Conservation (phyloP, 1,284 basidiomycete genomes). For the Phellopilus nigrolimitatus region DNA sequence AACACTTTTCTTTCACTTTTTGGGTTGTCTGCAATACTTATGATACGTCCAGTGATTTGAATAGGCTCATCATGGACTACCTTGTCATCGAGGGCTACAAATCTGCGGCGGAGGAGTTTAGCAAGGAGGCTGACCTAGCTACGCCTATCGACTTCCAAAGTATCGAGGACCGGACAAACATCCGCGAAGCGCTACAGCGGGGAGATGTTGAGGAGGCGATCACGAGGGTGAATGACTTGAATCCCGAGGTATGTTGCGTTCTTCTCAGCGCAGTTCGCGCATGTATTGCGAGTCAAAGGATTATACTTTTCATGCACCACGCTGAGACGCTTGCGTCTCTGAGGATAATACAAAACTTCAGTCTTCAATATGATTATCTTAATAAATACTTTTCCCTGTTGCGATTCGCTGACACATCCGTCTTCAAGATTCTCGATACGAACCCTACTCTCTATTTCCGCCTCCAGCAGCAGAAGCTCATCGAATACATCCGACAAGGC, state of each 20-base stretch:
- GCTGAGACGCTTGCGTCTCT: slow-evolving; percentile 77
- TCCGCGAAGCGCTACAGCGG: slow-evolving; percentile 88
- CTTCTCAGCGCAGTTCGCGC: slow-evolving; percentile 16
- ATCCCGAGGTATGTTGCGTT: slow-evolving; percentile 82
- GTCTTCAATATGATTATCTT: slow-evolving; percentile 82
- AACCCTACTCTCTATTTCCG: slow-evolving; percentile 90
- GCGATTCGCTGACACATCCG: slow-evolving; percentile 21
- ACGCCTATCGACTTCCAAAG: slow-evolving; percentile 83
- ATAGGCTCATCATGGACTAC: slow-evolving; percentile 96
- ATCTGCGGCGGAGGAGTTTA: slow-evolving; percentile 91
- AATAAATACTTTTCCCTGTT: slow-evolving; percentile 22
- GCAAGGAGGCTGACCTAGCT: slow-evolving; percentile 77
- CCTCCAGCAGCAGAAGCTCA: slow-evolving; percentile 90
- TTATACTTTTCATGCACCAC: slow-evolving; percentile 99
- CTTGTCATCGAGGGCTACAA: slow-evolving; percentile 97
- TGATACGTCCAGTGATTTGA: slow-evolving; percentile 70
- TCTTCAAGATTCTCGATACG: slow-evolving; percentile 84
- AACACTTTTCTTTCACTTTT: slow-evolving; percentile 16
- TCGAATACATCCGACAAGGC: slow-evolving; percentile 88
- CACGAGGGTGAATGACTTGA: slow-evolving; percentile 88
- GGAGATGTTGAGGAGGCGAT: slow-evolving; percentile 96
- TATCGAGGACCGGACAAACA: slow-evolving; percentile 92
- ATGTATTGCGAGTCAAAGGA: slow-evolving; percentile 46
- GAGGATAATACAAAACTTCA: slow-evolving; percentile 85
- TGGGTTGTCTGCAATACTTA: slow-evolving; percentile 33